Evolutionary conservation across 257 asterid species (phyloP).

Genomic region (Lavandula angustifolia): DNA sequence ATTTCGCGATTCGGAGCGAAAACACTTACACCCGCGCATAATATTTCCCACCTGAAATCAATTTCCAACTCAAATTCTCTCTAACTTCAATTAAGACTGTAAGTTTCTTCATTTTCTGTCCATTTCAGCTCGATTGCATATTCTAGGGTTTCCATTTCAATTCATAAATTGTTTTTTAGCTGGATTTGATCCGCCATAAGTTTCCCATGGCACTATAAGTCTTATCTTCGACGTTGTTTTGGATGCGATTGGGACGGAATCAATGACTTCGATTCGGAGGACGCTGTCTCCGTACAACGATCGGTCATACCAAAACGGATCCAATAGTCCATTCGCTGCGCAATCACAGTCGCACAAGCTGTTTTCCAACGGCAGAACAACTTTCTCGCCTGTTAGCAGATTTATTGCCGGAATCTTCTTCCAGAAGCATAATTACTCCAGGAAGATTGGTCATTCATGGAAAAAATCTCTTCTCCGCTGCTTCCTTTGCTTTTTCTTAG

Average conservation of each 20-base stretch:
- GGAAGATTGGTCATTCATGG: conserved; percentile 63
- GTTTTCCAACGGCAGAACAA: conserved; percentile 47
- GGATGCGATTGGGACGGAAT: conserved; percentile 40
- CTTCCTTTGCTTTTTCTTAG: conserved; percentile 65
- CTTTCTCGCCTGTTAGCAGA: conserved; percentile 59
- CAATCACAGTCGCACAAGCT: conserved; percentile 73
- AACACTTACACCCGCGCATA: no score
- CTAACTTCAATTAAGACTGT: conserved; percentile 2
- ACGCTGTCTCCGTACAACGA: conserved; percentile 78
- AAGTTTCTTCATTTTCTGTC: conserved; percentile 14
- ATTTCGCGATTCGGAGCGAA: no score
- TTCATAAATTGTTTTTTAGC: not conserved
- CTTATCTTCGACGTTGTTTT: conserved; percentile 26
- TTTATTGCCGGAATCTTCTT: conserved; percentile 45
- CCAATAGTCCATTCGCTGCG: no score
- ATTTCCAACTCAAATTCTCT: no score
- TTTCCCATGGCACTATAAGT: conserved; percentile 15
- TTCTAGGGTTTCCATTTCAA: conserved; percentile 34
- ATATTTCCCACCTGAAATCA: no score
- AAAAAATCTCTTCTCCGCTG: conserved; percentile 59
- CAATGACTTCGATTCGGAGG: conserved; percentile 94
- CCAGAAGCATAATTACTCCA: conserved; percentile 41
- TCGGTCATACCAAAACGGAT: conserved; percentile 69
- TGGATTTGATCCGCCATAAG: conserved; percentile 33
- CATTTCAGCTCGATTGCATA: conserved; percentile 27